These are phyloP conservation scores for Penicillium freii DNA, from an alignment of 2,329 filamentous ascomycete species.

Conservation along the genomic window DNA sequence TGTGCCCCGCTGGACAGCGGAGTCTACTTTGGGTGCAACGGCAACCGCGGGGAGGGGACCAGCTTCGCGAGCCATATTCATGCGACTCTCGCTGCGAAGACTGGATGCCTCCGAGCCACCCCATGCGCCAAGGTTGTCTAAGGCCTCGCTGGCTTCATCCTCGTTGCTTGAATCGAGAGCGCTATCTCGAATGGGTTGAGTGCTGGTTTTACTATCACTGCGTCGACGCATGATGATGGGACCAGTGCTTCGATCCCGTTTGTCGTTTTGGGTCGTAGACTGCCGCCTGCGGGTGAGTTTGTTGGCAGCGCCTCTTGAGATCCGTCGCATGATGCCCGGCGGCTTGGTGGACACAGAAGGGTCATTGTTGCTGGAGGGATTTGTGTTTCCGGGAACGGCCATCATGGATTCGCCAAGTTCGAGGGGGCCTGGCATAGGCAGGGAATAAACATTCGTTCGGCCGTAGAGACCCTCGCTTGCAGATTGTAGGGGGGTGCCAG, in stretches of 20 bases:
- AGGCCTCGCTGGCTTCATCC: constrained; percentile 45
- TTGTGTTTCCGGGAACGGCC: constrained; percentile 42
- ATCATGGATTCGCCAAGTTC: constrained; percentile 73
- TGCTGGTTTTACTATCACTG: constrained; percentile 82
- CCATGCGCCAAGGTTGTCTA: constrained; percentile 46
- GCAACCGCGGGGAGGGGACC: constrained; percentile 27
- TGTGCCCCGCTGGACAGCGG: constrained; percentile 74
- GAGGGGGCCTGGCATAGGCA: constrained; percentile 54
- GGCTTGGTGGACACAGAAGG: constrained; percentile 55
- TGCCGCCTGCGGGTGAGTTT: constrained; percentile 68
- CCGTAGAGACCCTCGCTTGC: constrained; percentile 36
- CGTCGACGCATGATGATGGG: constrained; percentile 82
- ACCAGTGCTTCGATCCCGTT: constrained; percentile 82
- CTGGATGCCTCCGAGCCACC: constrained; percentile 42
- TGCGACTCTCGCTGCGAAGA: constrained; percentile 38
- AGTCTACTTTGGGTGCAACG: constrained; percentile 69
- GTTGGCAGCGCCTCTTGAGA: constrained; percentile 77
- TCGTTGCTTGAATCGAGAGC: constrained; percentile 44
- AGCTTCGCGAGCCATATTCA: constrained; percentile 35
- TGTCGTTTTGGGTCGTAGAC: constrained; percentile 72
- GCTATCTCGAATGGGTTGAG: constrained; percentile 52
- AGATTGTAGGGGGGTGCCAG: constrained; percentile 35
- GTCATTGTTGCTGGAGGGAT: constrained; percentile 58
- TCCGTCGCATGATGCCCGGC: constrained; percentile 72
- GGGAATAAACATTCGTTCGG: constrained; percentile 26